phyloP scores from a whole-genome alignment of 2,329 filamentous ascomycete species.

The Penicillium verrucosum region DNA sequence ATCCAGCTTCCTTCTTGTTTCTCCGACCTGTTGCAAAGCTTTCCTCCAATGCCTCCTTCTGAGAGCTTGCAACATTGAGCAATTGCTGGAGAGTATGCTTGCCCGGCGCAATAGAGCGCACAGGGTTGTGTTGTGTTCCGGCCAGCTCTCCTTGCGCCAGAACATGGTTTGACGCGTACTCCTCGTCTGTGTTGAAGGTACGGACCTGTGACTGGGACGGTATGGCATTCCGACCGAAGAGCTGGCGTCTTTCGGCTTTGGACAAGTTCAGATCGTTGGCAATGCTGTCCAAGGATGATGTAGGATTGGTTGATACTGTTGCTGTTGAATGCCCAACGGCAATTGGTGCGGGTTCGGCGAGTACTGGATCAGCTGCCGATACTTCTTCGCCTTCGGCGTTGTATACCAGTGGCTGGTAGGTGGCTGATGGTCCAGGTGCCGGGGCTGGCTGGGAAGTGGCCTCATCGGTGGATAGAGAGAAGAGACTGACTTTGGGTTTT shows the following conservation, averaged over 20 bases:
- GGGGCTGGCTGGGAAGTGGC: constrained; percentile 10
- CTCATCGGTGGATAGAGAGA: constrained; percentile 38
- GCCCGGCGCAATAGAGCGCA: constrained; percentile 76
- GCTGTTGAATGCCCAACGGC: constrained; percentile 3
- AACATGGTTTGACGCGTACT: constrained; percentile 82
- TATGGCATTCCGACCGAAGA: constrained; percentile 68
- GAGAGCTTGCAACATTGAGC: constrained; percentile 75
- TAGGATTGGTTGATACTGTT: constrained; percentile 8
- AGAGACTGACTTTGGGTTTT: constrained; percentile 47
- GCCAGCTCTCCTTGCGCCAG: constrained; percentile 56
- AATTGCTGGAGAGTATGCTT: constrained; percentile 89
- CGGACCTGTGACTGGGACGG: constrained; percentile 63
- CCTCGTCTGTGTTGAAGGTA: constrained; percentile 83
- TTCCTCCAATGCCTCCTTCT: constrained; percentile 85
- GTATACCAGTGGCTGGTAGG: constrained; percentile 44
- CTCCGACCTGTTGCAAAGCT: constrained; percentile 78
- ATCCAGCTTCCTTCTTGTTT: constrained; percentile 77
- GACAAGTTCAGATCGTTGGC: constrained; percentile 77
- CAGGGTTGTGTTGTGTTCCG: constrained; percentile 68
- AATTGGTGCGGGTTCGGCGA: constrained; percentile 6
- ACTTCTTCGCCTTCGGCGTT: constrained; percentile 26
- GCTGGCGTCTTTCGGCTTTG: constrained; percentile 70
- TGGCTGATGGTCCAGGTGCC: constrained; percentile 18
- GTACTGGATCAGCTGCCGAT: constrained; percentile 17
- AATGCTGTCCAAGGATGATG: constrained; percentile 59